A percentile compares a stretch with the other conserved stretches of the same genome.
These are phyloP conservation scores for Yamadazyma laniorum DNA, from an alignment of 805 yeast genomes.

Conservation along the genomic window DNA sequence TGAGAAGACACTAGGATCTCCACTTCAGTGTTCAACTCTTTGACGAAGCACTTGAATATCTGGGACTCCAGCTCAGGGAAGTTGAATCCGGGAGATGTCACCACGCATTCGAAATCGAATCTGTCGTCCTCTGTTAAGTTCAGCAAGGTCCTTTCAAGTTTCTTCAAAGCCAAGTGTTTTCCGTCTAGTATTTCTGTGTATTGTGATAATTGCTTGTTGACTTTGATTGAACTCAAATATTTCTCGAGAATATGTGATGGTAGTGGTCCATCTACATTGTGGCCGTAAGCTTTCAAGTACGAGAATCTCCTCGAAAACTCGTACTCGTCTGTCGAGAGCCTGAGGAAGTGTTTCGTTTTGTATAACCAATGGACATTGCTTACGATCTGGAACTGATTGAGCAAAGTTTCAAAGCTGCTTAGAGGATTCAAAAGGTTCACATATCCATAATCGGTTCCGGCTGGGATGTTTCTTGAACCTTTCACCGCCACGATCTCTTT, in stretches of 20 bases:
- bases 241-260: slow-evolving; percentile 14
- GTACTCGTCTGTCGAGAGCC: slow-evolving; percentile 2
- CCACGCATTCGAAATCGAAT: slow-evolving; percentile 35
- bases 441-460: slow-evolving; percentile 31
- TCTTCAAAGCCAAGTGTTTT: slow-evolving; percentile 25
- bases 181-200: slow-evolving; percentile 16
- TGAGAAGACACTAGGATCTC: slow-evolving; percentile 27
- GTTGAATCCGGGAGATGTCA: slow-evolving; percentile 32
- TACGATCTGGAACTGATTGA: slow-evolving; percentile 41
- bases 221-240: slow-evolving; percentile 14
- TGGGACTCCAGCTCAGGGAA: slow-evolving; percentile 16
- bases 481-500: slow-evolving; percentile 1
- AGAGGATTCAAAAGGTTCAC: slow-evolving; percentile 25
- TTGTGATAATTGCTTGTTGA: slow-evolving; percentile 14
- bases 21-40: slow-evolving; percentile 46
- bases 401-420: slow-evolving; percentile 22
- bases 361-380: slow-evolving; percentile 20
- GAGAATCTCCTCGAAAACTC: slow-evolving; percentile 17
- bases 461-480: slow-evolving; percentile 17
- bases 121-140: neutral
- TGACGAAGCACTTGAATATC: slow-evolving; percentile 46
- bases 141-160: slow-evolving; percentile 16
- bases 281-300: slow-evolving; percentile 32
- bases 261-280: slow-evolving; percentile 34
- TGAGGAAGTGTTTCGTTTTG: slow-evolving; percentile 1